Conservation (phyloP, 2,329 filamentous ascomycete genomes). For the Sarocladium kiliense region DNA sequence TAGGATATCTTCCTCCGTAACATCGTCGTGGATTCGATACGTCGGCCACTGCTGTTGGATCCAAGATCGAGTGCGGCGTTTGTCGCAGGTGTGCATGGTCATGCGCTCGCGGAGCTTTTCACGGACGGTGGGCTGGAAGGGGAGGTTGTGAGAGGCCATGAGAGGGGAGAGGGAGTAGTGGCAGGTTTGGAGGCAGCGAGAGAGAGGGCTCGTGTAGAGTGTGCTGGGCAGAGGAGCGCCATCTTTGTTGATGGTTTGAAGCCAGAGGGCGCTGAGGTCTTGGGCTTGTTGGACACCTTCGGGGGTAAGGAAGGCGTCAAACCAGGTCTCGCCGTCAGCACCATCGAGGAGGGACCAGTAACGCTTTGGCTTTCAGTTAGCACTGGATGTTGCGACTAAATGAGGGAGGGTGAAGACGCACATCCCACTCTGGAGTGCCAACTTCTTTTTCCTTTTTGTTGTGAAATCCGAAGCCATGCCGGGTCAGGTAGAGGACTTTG, state of each 20-base stretch:
- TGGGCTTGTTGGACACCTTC: constrained; percentile 48
- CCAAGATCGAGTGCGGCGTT: constrained; percentile 40
- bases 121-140: constrained; percentile 49
- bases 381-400: background rate
- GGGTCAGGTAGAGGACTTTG: constrained; percentile 48
- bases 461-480: constrained; percentile 51
- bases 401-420: constrained; percentile 16
- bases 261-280: constrained; percentile 47
- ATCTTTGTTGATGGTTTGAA: constrained; percentile 32
- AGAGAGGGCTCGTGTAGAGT: constrained; percentile 54
- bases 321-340: constrained; percentile 32
- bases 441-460: constrained; percentile 49
- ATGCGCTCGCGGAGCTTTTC: constrained; percentile 55
- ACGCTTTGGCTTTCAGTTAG: constrained; percentile 16
- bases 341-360: constrained; percentile 34
- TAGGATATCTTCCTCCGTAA: constrained; percentile 49
- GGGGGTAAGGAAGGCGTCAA: constrained; percentile 44
- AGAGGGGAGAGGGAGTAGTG: constrained; percentile 43
- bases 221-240: constrained; percentile 47
- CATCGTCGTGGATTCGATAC: constrained; percentile 47
- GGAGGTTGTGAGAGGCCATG: constrained; percentile 16
- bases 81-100: constrained; percentile 58
- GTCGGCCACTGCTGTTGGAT: constrained; percentile 43
- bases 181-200: constrained; percentile 54
- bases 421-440: constrained; percentile 52